A percentile compares a stretch with the other conserved stretches of the same genome.
Evolutionary conservation across 176 grass and related monocot species (phyloP).

Genomic region (Bolboschoenus planiculmis): DNA sequence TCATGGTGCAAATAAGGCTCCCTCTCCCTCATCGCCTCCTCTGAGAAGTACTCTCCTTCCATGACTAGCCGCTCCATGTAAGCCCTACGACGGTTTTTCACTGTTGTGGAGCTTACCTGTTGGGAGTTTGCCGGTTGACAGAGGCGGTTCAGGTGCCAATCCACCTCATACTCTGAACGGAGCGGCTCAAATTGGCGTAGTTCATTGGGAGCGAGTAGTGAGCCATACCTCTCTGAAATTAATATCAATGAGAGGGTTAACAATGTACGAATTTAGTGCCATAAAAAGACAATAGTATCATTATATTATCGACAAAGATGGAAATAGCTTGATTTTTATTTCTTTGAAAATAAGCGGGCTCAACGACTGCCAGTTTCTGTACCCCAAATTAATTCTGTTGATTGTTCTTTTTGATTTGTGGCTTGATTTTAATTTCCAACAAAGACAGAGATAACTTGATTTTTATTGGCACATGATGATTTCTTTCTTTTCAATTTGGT

Average conservation of each 20-base stretch:
- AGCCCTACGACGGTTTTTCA: conserved; percentile 71
- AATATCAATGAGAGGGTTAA: neutral
- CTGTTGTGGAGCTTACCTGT: conserved; percentile 17
- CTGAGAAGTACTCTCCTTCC: conserved; percentile 82
- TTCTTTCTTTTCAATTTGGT: neutral
- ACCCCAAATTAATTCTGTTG: too few species aligned
- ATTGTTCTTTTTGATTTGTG: too few species aligned
- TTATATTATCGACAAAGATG: neutral
- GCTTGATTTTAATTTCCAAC: too few species aligned
- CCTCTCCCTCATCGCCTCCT: conserved; percentile 88
- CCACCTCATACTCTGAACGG: conserved; percentile 61
- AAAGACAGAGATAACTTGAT: too few species aligned
- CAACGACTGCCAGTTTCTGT: too few species aligned
- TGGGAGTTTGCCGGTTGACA: conserved; percentile 7
- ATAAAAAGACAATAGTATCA: neutral
- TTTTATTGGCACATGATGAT: too few species aligned
- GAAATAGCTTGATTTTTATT: too few species aligned
- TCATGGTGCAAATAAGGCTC: conserved; percentile 85
- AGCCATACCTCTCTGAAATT: conserved; percentile 58
- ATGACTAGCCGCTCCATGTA: conserved; percentile 56
- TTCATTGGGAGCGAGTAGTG: conserved; percentile 36
- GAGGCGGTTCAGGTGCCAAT: conserved; percentile 67
- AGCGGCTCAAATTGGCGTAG: conserved; percentile 61
- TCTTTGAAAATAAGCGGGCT: too few species aligned
- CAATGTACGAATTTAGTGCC: neutral